Evolutionary conservation across 257 asterid species (phyloP), one percentile per base, ranked within the genome.

Genomic region (Lycium barbarum): DNA sequence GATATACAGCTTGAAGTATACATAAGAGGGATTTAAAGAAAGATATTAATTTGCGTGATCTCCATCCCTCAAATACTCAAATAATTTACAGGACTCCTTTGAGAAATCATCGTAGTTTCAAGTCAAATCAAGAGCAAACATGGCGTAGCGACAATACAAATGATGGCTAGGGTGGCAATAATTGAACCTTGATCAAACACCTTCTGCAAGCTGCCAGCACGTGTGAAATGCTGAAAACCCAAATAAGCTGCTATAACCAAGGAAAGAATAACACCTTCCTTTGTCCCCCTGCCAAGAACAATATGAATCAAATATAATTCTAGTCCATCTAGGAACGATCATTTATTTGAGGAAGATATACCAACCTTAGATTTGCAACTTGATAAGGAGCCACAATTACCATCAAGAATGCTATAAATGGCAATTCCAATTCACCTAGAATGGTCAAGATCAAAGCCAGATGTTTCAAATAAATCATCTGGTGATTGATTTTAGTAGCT

Each of bases 111-210:
- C 35, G 65, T 53, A 78, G 49, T 78, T 82, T 59, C 35, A 43
- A 71, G 58, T 92, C 88, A 91, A 90, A 96, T 86, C 89, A 96
- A 89, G 65, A 96, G 97, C 89, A 93, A 85, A 89, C 96, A 95
- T 55, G 94, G 97, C 59, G 88, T 90, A 83, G 47, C 91, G 84
- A 91, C 92, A 20, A 89, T 79, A 84, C 93, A 96, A 83, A 93
- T 85, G 86, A 90, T 91, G 82, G 97, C 97, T 88, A 95, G 61
- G 83, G 98, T 90, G 85, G 99, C 94, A 79, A 93, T 22, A 86
- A 95, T 83, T 84, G 99, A 95, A 90, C 97, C 97, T 89, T 91
- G 97, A 63, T 95, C 96, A 70, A 95, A 88, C 62, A 98, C 93
- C 87, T 86, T 94, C 61, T 85, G 88, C 89, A 93, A 84, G 90